These are phyloP conservation scores for Trypanosoma lewisi DNA, from an alignment of 208 protist species.

Conservation along the genomic window DNA sequence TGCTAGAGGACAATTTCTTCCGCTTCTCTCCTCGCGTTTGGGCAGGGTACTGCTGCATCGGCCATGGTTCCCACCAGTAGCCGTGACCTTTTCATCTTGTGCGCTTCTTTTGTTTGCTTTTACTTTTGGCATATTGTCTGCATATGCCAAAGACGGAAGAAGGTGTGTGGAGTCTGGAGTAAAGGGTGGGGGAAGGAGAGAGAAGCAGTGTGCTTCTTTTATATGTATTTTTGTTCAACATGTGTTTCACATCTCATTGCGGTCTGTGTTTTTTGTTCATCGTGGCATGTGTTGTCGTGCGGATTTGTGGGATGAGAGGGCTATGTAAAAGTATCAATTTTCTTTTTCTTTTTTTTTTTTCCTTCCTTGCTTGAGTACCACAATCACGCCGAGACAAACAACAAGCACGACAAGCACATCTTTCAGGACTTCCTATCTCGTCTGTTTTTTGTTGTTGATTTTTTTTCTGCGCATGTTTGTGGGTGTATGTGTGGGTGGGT, in stretches of 20 bases:
- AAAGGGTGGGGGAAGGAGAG: no score
- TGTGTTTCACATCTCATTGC: not conserved
- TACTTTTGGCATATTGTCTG: not conserved
- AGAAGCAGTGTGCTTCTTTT: not conserved
- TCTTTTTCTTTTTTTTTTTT: constrained; percentile 29
- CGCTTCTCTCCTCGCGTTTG: constrained; percentile 74
- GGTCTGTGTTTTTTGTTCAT: constrained; percentile 2
- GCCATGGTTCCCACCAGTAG: constrained; percentile 32
- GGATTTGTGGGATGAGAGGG: not conserved
- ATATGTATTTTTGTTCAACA: not conserved
- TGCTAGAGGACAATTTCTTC: constrained; percentile 58
- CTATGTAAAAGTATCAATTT: not conserved
- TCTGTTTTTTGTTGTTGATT: no score
- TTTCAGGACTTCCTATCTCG: constrained; percentile 15
- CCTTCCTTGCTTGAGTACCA: constrained; percentile 4
- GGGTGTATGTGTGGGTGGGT: not conserved
- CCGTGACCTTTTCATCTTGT: not conserved
- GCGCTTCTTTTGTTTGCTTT: not conserved
- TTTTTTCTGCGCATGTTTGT: constrained; percentile 4
- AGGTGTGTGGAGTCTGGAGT: no score
- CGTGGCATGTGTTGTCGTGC: not conserved
- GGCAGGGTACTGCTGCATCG: constrained; percentile 85
- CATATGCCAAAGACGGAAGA: no score
- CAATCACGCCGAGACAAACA: no score
- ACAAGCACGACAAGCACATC: not conserved